Evolutionary conservation across 148 eudicot species (phyloP).

Genomic region (Rhododendron mucronatum): DNA sequence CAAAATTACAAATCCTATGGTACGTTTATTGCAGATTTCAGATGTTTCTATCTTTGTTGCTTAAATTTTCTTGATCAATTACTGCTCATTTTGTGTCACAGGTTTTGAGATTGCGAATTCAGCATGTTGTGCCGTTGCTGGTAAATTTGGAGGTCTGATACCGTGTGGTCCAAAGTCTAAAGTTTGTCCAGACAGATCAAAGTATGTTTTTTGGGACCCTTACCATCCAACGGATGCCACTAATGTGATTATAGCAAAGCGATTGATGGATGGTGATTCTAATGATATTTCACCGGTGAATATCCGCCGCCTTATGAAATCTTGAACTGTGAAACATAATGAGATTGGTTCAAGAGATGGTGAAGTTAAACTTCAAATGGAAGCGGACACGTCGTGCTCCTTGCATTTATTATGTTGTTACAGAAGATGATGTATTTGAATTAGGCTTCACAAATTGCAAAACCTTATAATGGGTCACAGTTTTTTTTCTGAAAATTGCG

Average conservation of each 20-base stretch:
- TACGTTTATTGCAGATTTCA: constrained; percentile 14
- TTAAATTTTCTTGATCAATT: background rate
- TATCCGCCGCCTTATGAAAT: constrained; percentile 33
- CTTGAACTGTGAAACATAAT: constrained; percentile 9
- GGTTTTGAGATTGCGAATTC: constrained; percentile 66
- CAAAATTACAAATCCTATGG: constrained; percentile 55
- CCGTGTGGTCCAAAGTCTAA: constrained; percentile 72
- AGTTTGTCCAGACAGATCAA: constrained; percentile 60
- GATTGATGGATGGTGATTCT: constrained; percentile 53
- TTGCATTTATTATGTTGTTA: background rate
- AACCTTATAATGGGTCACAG: background rate
- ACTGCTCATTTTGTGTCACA: constrained; percentile 10
- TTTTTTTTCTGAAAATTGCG: too few relatives aligned
- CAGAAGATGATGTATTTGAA: background rate
- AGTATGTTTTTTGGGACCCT: constrained; percentile 91
- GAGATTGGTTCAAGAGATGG: background rate
- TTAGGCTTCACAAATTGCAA: background rate
- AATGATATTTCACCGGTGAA: constrained; percentile 52
- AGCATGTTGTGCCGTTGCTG: constrained; percentile 66
- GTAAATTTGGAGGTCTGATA: constrained; percentile 62
- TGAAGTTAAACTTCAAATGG: background rate
- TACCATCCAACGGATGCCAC: constrained; percentile 86
- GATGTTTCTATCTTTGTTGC: background rate
- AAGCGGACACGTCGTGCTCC: background rate
- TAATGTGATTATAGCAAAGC: constrained; percentile 51